These are phyloP conservation scores for Eragrostis tef DNA, from an alignment of 202 grass and related monocot species.

Conservation along the genomic window DNA sequence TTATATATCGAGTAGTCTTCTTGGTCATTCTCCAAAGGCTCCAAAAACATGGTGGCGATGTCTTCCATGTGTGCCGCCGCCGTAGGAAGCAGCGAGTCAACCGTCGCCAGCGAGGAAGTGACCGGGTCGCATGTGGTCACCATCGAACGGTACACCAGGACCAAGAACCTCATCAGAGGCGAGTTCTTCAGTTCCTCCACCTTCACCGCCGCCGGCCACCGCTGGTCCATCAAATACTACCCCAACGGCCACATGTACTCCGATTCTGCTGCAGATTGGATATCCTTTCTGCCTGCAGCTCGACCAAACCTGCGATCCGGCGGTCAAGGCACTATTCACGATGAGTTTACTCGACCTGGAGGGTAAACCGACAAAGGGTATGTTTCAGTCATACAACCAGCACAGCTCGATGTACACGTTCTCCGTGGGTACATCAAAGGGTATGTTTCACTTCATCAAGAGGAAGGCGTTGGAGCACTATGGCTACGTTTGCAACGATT, in stretches of 20 bases:
- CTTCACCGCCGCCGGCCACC: background rate
- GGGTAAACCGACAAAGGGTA: background rate
- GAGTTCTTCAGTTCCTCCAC: background rate
- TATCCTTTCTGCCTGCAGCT: fast-evolving
- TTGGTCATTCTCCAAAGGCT: too few species aligned
- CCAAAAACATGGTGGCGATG: too few species aligned
- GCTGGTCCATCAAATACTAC: slow-evolving; percentile 25
- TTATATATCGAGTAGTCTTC: too few species aligned
- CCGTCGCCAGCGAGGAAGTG: background rate
- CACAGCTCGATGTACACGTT: background rate
- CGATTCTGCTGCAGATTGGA: too few species aligned
- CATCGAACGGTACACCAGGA: slow-evolving; percentile 32
- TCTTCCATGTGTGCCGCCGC: background rate
- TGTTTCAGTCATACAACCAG: background rate
- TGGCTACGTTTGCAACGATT: background rate
- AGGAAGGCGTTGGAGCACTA: background rate
- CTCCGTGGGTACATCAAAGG: too few species aligned
- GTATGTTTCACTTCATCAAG: too few species aligned
- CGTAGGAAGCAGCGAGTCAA: background rate
- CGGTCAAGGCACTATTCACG: background rate
- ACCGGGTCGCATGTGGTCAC: slow-evolving; percentile 42
- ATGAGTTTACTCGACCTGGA: slow-evolving; percentile 7
- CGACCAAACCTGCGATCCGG: background rate
- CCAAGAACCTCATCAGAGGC: slow-evolving; percentile 15
- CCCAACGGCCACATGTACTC: background rate